These are phyloP conservation scores for Xylaria longipes DNA, from an alignment of 495 filamentous ascomycete genomes.

Conservation along the genomic window DNA sequence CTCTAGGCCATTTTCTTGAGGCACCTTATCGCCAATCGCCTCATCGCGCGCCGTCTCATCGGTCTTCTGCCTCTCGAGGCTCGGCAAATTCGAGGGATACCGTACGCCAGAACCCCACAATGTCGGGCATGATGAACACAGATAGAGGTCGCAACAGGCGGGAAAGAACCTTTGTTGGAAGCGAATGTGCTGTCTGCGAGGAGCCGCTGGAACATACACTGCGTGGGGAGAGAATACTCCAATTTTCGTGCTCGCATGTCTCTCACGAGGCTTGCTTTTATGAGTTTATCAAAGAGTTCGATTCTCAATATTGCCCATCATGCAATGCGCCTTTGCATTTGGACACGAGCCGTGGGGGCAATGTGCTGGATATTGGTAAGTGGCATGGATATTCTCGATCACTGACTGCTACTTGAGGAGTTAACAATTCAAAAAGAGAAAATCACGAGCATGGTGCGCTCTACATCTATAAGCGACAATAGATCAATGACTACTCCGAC, in stretches of 20 bases:
- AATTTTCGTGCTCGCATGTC: conserved; percentile 95
- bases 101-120: conserved; percentile 36
- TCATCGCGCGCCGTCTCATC: conserved; percentile 51
- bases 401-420: conserved; percentile 24
- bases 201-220: conserved; percentile 97
- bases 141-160: conserved; percentile 82
- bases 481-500: conserved; percentile 59
- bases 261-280: conserved; percentile 99
- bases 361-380: conserved; percentile 92
- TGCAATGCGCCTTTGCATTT: conserved; percentile 93
- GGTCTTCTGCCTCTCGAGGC: conserved; percentile 48
- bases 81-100: conserved; percentile 50
- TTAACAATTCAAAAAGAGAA: conserved; percentile 69
- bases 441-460: conserved; percentile 92
- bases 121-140: conserved; percentile 68
- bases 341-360: conserved; percentile 94
- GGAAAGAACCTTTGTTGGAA: conserved; percentile 94
- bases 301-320: conserved; percentile 92
- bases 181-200: conserved; percentile 94
- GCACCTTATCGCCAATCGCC: conserved; percentile 38
- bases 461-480: conserved; percentile 72
- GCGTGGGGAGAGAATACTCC: conserved; percentile 91
- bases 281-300: conserved; percentile 94
- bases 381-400: conserved; percentile 20
- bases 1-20: conserved; percentile 47